Base-by-base conservation (phyloP, 176 grass and related monocot species). In the Oryza longistaminata region DNA sequence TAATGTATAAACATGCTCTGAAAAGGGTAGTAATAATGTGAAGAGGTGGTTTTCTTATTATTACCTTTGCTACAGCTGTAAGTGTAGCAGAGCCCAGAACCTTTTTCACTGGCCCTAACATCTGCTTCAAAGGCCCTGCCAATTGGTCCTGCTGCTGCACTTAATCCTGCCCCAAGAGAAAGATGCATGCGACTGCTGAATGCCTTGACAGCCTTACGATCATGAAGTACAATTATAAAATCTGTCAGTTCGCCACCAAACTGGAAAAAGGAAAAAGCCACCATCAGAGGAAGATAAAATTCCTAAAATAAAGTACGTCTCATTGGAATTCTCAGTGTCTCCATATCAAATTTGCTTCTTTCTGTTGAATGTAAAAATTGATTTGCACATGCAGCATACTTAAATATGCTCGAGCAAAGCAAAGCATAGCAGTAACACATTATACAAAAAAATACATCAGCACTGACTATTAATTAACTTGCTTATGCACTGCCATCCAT, bases 41-140 rank as follows among this genome's bases (percentile, higher is more conserved):
- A 70, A 40, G 66, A 77, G 13, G 6, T 3, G n/a, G 46, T 26
- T 67, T 43, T 80, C 16, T 53, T 25, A 70, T 64, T 68, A 19
- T 35, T 93, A 98, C 95, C 95, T 98, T 98, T 95, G 85, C 93
- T 98, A 81, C 92, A 95, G 85, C 95, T 98, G 89, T 98, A 95
- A 68, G 95, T 93, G 77, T 98, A 98, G 85, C 95, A 93, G 82
- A 93, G 79, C 42, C 95, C 95, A 73, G 93, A 93, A 61, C 95
- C 95, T 78, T 86, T 98, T 44, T 95, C 89, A 65, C 93, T 88
- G 66, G 91, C 78, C 77, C 95, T 73, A 64, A 98, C 79, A 88
- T 98, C 95, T 77, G 93, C 95, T 89, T 98, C 95, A 76, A 98
- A 86, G 17, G 85, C 95, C 91, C 95, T 95, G 53, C 95, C 95